Evolutionary conservation across 2,329 filamentous ascomycete species (phyloP), one percentile per base, ranked within the genome.

Genomic region (Boeremia lycopersici): DNA sequence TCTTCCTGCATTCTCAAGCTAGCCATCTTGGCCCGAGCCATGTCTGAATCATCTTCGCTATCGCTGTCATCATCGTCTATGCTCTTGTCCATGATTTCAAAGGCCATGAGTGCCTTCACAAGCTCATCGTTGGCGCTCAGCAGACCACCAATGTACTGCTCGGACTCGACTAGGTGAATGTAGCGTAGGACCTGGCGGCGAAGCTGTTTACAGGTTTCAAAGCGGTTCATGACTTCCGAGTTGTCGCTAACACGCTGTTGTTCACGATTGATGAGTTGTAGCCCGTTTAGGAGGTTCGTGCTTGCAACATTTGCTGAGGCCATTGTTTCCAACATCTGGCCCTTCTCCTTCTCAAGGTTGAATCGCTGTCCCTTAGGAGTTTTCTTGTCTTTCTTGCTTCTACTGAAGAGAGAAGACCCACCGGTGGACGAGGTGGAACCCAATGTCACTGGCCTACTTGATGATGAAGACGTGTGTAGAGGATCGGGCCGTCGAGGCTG

Each of bases 71-170:
- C 84, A 59, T 88, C 84, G 61, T 91, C 89, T 60, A 93, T 89
- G 42, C 90, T 92, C 57, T 88, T 87, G 71, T 99, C 93, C 60
- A 98, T 85, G 65, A 97, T 90, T 76, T 98, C 93, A 70, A 92
- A 99, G 0, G 92, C 90, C 85, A 96, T 96, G 53, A 99, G 82
- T 1, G 93, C 91, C 58, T 89, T 89, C 35, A 98, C 90, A n/a
- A 99, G 87, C 75, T 96, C 90, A 67, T 99, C 95, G 68, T 99
- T 98, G 61, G 93, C 93, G 68, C 95, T 91, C 15, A 99, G 86
- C 4, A 99, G 82, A 57, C 91, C 88, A 36, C 93, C 95, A 8
- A 99, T 87, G 82, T 90, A 97, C 68, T 98, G 88, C 69, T 98
- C 93, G 2, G 73, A 88, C 72, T 96, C 91, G 11, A 98, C 89